Evolutionary conservation across 768 basidiomycete species (phyloP), one percentile per base, ranked within the genome.

Genomic region (Rhodotorula babjevae): DNA sequence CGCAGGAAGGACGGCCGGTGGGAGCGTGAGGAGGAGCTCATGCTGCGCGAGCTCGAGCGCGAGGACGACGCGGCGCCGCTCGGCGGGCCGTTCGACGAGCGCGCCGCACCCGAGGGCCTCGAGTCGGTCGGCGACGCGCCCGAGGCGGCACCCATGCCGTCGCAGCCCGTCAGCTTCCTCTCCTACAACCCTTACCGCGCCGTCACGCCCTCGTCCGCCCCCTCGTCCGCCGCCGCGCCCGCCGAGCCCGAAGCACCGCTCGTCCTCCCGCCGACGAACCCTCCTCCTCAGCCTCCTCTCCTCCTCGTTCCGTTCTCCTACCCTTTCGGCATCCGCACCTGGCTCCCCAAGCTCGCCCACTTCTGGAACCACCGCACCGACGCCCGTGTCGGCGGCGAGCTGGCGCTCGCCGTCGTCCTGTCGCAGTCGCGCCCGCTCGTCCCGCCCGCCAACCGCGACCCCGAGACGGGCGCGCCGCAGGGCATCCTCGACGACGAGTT

Each of bases 341-440:
- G 78, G 78, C 68, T 72, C 18, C n/a, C 56, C 18, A 78, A 78
- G 71, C 60, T 78, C 42, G 53, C 95, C 60, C 89, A 87, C 87
- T 90, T 93, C 82, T 97, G 96, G 84, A 93, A 92, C 79, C 88
- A 90, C 79, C 87, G 93, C 15, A 83, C 87, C 60, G 87, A 90
- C 78, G 92, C 92, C n/a, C 85, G 82, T 12, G 81, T 86, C 21
- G 95, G 95, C 46, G 89, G 90, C 18, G 88, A 94, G 75, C 15
- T 89, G 19, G 93, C 89, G 0, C 90, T 91, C 79, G 83, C 84
- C 59, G 84, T 97, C 67, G 85, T 96, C 75, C 83, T 85, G 80
- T 83, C 83, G 12, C 77, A 84, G 59, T 87, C 86, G 5, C 86
- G 93, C 21, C 86, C 88, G 2, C 84, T 94, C 63, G 78, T 82